Conservation (phyloP, 345 rosid species). For the Tarenaya hassleriana region DNA sequence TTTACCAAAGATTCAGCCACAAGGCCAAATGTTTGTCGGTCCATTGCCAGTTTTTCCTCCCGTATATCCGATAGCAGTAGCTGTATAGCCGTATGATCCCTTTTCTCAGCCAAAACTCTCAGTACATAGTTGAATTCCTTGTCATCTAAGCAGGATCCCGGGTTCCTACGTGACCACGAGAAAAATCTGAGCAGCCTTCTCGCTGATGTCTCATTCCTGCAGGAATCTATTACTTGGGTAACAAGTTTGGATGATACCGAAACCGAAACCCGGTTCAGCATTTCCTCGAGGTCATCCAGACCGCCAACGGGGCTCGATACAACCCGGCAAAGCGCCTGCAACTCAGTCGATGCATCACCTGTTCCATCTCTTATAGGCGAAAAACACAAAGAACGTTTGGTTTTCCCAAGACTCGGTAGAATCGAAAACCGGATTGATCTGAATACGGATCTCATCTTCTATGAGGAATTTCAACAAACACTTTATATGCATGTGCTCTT, state of each 20-base stretch:
- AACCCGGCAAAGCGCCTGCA: conserved; percentile 39
- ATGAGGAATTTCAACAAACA: conserved; percentile 46
- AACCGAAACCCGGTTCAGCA: conserved; percentile 33
- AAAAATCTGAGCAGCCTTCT: conserved; percentile 73
- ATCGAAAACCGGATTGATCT: conserved; percentile 21
- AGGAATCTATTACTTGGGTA: conserved; percentile 40
- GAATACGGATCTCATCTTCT: conserved; percentile 31
- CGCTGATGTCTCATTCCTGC: conserved; percentile 51
- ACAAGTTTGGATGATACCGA: conserved; percentile 42
- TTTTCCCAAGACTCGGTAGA: conserved; percentile 14
- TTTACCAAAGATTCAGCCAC: conserved; percentile 65
- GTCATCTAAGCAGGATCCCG: conserved; percentile 36
- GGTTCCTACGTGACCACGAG: conserved; percentile 56
- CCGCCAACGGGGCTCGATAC: conserved; percentile 62
- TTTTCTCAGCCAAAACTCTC: conserved; percentile 61
- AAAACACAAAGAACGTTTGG: conserved; percentile 13
- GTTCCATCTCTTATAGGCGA: conserved; percentile 19
- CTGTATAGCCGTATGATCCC: conserved; percentile 55
- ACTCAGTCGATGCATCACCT: conserved; percentile 18
- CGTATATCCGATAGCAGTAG: conserved; percentile 61
- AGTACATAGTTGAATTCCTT: conserved; percentile 58
- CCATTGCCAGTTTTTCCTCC: conserved; percentile 52
- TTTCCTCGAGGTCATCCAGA: conserved; percentile 70
- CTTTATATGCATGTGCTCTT: conserved; percentile 17
- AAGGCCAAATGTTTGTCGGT: conserved; percentile 49